phyloP scores from a whole-genome alignment of 2,329 filamentous ascomycete genomes.

The Aspergillus niger region DNA sequence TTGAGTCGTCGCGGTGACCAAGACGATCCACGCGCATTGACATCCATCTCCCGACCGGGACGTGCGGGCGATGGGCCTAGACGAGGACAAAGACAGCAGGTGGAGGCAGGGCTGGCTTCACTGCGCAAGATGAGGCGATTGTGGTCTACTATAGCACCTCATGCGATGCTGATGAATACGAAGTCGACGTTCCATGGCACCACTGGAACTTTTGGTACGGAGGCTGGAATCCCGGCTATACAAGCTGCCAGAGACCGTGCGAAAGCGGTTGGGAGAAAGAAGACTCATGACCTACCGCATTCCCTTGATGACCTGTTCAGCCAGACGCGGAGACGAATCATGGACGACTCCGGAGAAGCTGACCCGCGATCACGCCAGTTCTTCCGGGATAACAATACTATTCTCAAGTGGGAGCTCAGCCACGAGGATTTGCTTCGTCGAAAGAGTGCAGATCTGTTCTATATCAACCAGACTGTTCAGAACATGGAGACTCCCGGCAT shows the following conservation, averaged over 20 bases:
- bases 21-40: slow-evolving; percentile 23
- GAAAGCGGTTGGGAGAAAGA: slow-evolving; percentile 8
- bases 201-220: slow-evolving; percentile 51
- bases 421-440: slow-evolving; percentile 33
- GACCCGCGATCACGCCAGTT: slow-evolving; percentile 32
- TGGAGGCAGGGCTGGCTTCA: not conserved
- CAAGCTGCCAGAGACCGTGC: slow-evolving; percentile 6
- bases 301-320: slow-evolving; percentile 37
- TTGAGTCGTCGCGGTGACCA: slow-evolving; percentile 25
- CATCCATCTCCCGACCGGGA: slow-evolving; percentile 30
- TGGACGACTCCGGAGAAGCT: slow-evolving; percentile 17
- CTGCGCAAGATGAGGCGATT: slow-evolving; percentile 24
- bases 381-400: slow-evolving; percentile 32
- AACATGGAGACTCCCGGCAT: slow-evolving; percentile 37
- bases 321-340: slow-evolving; percentile 16
- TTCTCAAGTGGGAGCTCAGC: slow-evolving; percentile 42
- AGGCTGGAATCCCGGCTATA: slow-evolving; percentile 30
- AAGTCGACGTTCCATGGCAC: slow-evolving; percentile 41
- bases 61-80: not conserved
- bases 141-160: slow-evolving; percentile 28
- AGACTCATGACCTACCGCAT: slow-evolving; percentile 17
- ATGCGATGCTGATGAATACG: slow-evolving; percentile 43
- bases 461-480: slow-evolving; percentile 42
- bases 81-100: slow-evolving; percentile 8
- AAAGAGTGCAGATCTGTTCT: slow-evolving; percentile 27